Percentiles rank a stretch among this genome's conserved stretches.
phyloP scores from a whole-genome alignment of 768 basidiomycete genomes.

The Lactarius hatsudake region DNA sequence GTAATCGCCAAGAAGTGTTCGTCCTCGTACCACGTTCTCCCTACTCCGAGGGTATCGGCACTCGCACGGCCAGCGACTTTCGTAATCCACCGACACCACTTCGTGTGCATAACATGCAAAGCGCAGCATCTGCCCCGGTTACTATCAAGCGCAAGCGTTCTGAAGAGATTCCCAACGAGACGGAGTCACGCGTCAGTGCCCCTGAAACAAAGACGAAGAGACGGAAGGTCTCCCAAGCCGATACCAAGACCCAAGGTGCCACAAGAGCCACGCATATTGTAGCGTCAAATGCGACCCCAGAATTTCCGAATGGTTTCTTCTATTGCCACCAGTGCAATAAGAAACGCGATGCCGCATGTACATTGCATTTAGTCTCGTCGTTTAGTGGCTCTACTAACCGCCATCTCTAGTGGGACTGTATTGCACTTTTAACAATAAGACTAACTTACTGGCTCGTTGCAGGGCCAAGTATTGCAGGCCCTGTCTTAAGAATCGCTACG shows the following conservation, averaged over 20 bases:
- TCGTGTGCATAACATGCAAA: conserved; percentile 29
- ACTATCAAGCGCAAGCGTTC: conserved; percentile 33
- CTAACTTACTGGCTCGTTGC: conserved; percentile 45
- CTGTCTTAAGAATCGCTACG: conserved; percentile 70
- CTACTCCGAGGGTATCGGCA: conserved; percentile 27
- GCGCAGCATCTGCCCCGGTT: not conserved
- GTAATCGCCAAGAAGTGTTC: conserved; percentile 47
- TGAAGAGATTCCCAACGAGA: conserved; percentile 14
- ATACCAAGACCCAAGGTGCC: conserved; percentile 30
- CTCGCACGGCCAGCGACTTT: conserved; percentile 26
- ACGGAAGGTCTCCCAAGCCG: conserved; percentile 35
- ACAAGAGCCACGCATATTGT: not conserved
- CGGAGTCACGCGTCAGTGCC: not conserved
- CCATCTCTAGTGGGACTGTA: conserved; percentile 35
- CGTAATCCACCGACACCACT: conserved; percentile 26
- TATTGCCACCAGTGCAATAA: conserved; percentile 74
- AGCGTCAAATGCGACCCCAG: conserved; percentile 28
- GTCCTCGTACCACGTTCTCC: conserved; percentile 59
- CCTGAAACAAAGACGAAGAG: conserved; percentile 41
- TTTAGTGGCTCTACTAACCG: conserved; percentile 7
- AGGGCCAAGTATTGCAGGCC: conserved; percentile 56
- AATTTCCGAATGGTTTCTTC: conserved; percentile 41
- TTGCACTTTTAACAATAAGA: conserved; percentile 37
- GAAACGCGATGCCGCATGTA: conserved; percentile 54
- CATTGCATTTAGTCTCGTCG: conserved; percentile 22